A percentile compares a stretch with the other conserved stretches of the same genome.
Evolutionary conservation across 768 basidiomycete genomes (phyloP).

Genomic region (Hypholoma fasciculare): DNA sequence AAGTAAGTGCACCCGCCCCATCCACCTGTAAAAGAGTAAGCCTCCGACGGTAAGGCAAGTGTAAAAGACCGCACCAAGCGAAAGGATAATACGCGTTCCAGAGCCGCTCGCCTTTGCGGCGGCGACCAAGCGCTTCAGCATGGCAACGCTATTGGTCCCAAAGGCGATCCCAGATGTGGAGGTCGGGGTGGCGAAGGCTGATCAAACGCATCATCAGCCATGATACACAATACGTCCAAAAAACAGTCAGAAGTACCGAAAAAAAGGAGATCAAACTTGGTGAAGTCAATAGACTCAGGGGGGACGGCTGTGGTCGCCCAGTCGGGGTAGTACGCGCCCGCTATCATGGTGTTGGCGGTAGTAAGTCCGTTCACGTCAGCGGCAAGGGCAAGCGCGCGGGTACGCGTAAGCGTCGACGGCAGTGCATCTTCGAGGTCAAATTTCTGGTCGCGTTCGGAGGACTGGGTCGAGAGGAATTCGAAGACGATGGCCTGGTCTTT

Average conservation of each 20-base stretch:
- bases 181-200: slow-evolving; percentile 72
- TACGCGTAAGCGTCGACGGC: slow-evolving; percentile 45
- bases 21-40: slow-evolving; percentile 44
- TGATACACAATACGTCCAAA: background rate
- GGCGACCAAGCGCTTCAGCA: slow-evolving; percentile 58
- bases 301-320: slow-evolving; percentile 49
- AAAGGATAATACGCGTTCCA: slow-evolving; percentile 54
- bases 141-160: slow-evolving; percentile 43
- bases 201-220: slow-evolving; percentile 2
- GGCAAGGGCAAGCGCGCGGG: slow-evolving; percentile 27
- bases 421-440: slow-evolving; percentile 47
- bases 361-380: slow-evolving; percentile 16
- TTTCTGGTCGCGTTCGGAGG: slow-evolving; percentile 18
- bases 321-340: slow-evolving; percentile 50
- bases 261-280: slow-evolving; percentile 66
- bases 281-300: slow-evolving; percentile 62
- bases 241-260: slow-evolving; percentile 43
- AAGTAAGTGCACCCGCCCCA: slow-evolving; percentile 74
- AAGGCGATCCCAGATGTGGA: slow-evolving; percentile 53
- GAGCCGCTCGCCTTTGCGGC: slow-evolving; percentile 54
- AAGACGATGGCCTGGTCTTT: slow-evolving; percentile 31
- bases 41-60: background rate
- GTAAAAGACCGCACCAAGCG: slow-evolving; percentile 9
- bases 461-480: slow-evolving; percentile 37
- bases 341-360: slow-evolving; percentile 31